Conservation (phyloP, 768 basidiomycete species). For the Melanogaster broomeanus region DNA sequence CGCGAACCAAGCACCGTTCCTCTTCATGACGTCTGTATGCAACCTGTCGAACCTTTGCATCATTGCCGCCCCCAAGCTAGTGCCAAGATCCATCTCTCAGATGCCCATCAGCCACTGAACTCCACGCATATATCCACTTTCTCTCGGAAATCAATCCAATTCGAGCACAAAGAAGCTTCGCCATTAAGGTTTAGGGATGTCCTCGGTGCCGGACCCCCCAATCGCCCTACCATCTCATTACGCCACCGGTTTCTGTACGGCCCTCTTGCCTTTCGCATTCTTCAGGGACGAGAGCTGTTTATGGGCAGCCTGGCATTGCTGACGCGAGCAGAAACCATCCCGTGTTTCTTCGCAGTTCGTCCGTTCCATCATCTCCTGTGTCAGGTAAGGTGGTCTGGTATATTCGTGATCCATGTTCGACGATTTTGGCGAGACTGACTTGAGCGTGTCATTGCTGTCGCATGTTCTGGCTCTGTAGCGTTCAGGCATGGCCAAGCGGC, state of each 20-base stretch:
- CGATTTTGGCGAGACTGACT: conserved; percentile 5
- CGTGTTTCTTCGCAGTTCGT: conserved; percentile 7
- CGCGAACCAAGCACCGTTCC: not conserved
- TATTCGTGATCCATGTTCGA: not conserved
- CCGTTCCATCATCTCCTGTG: not conserved
- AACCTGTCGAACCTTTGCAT: not conserved
- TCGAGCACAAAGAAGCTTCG: not conserved
- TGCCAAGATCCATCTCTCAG: not conserved
- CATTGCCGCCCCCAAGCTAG: not conserved
- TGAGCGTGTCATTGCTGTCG: not conserved
- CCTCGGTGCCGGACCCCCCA: not conserved
- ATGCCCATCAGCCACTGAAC: not conserved
- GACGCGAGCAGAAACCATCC: not conserved
- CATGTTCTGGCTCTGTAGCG: not conserved
- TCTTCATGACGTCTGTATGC: not conserved
- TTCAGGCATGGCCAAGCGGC: not conserved
- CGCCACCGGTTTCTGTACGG: conserved; percentile 8
- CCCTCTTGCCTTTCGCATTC: not conserved
- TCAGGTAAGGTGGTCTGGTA: conserved; percentile 17
- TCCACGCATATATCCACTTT: conserved; percentile 17
- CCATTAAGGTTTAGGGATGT: not conserved
- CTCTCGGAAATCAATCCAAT: not conserved
- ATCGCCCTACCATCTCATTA: not conserved
- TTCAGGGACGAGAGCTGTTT: not conserved
- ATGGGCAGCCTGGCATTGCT: not conserved